Conservation (phyloP, 257 asterid species). For the Solanum chmielewskii region DNA sequence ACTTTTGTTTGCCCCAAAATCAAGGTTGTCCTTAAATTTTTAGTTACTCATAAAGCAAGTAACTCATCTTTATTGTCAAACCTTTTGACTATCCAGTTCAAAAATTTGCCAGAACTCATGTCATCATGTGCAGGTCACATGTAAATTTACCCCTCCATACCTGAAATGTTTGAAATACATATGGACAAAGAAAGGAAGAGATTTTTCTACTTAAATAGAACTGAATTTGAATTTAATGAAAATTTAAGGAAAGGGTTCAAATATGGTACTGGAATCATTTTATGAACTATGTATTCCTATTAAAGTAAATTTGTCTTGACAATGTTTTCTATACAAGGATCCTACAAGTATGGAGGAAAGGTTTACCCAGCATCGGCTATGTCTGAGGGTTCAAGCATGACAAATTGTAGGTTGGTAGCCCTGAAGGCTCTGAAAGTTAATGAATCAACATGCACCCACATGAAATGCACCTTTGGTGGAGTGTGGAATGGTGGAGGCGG, state of each 20-base stretch:
- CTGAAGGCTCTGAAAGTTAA: constrained; percentile 69
- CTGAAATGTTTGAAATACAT: neutral
- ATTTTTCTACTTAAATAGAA: neutral
- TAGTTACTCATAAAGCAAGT: neutral
- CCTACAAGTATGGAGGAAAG: constrained; percentile 69
- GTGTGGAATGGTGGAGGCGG: constrained; percentile 99
- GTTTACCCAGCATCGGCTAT: constrained; percentile 48
- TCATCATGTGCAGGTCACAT: neutral
- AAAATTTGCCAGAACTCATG: neutral
- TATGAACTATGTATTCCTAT: neutral
- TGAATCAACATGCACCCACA: constrained; percentile 78
- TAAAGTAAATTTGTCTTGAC: neutral
- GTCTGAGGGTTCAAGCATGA: constrained; percentile 65
- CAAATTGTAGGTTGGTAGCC: constrained; percentile 59
- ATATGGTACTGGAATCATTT: neutral
- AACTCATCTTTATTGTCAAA: neutral
- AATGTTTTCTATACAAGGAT: constrained; percentile 27
- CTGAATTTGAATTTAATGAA: neutral
- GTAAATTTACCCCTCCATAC: neutral
- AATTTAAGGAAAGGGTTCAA: neutral
- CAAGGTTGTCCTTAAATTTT: neutral
- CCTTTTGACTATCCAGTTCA: neutral
- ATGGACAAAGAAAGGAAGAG: neutral
- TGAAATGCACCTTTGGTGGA: constrained; percentile 98
- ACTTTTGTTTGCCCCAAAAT: neutral